Evolutionary conservation across 2,329 filamentous ascomycete genomes (phyloP).

Genomic region (Tolypocladium nubicola): DNA sequence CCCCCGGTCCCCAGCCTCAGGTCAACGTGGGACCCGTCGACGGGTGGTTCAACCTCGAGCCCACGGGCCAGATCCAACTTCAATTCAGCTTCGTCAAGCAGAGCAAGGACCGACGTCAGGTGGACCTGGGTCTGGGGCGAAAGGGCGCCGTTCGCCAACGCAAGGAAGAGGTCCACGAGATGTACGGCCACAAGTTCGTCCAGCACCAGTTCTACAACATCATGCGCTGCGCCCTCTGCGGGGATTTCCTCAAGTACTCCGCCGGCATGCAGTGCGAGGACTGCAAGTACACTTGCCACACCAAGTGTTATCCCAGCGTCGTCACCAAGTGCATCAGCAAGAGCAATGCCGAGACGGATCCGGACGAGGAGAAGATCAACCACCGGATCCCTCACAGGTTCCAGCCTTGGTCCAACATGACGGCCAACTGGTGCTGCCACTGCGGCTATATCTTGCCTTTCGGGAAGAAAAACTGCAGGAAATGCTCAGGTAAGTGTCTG

Average conservation of each 20-base stretch:
- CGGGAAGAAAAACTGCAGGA: slow-evolving; percentile 88
- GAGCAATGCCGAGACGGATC: slow-evolving; percentile 95
- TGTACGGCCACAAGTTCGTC: slow-evolving; percentile 98
- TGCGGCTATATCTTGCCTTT: slow-evolving; percentile 94
- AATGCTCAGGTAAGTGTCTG: slow-evolving; percentile 61
- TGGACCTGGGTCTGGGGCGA: slow-evolving; percentile 83
- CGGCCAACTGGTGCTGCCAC: slow-evolving; percentile 98
- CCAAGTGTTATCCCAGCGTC: slow-evolving; percentile 91
- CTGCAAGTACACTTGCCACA: slow-evolving; percentile 99
- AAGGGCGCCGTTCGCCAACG: slow-evolving; percentile 95
- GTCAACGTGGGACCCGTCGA: slow-evolving; percentile 59
- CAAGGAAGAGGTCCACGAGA: slow-evolving; percentile 97
- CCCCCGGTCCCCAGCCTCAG: slow-evolving; percentile 34
- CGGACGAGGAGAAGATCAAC: slow-evolving; percentile 99
- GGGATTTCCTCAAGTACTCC: slow-evolving; percentile 96
- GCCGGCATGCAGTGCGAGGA: slow-evolving; percentile 99
- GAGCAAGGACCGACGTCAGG: slow-evolving; percentile 67
- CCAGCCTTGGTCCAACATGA: slow-evolving; percentile 92
- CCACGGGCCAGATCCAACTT: slow-evolving; percentile 83
- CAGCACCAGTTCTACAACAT: slow-evolving; percentile 99
- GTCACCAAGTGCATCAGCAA: slow-evolving; percentile 99
- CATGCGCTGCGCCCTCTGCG: slow-evolving; percentile 96
- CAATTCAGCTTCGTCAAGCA: slow-evolving; percentile 89
- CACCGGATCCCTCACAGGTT: slow-evolving; percentile 97
- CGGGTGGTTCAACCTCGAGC: slow-evolving; percentile 94